Evolutionary conservation across 129 eudicot species (phyloP).

Genomic region (Logfia minima): DNA sequence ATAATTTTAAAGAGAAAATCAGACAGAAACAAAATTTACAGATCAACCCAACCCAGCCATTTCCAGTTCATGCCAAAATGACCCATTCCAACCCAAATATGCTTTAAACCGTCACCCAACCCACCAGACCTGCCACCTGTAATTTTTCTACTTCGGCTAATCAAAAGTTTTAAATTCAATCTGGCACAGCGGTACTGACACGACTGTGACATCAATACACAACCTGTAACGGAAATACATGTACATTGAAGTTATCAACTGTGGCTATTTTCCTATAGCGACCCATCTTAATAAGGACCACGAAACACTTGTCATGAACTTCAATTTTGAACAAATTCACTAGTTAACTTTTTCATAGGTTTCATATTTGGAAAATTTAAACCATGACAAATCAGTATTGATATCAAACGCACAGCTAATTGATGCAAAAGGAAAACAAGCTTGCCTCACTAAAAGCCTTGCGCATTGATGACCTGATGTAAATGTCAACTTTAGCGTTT

Average conservation of each 20-base stretch:
- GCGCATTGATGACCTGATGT: slow-evolving; percentile 73
- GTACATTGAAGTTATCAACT: neutral
- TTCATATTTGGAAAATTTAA: neutral
- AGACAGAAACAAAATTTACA: too few species aligned
- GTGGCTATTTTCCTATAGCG: neutral
- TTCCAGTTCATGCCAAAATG: neutral
- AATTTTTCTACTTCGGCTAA: neutral
- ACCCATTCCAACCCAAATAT: neutral
- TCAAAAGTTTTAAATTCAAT: neutral
- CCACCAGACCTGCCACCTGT: neutral
- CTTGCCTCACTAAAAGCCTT: slow-evolving; percentile 76
- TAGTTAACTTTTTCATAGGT: neutral
- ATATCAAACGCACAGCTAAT: slow-evolving; percentile 10
- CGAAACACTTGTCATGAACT: neutral
- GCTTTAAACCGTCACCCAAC: neutral
- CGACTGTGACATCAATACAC: neutral
- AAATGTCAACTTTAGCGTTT: slow-evolving; percentile 52
- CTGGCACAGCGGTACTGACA: neutral
- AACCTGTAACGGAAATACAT: neutral
- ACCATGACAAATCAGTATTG: neutral
- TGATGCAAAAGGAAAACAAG: slow-evolving; percentile 1
- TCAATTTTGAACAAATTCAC: neutral
- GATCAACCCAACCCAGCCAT: neutral
- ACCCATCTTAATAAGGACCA: neutral
- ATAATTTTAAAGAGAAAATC: too few species aligned